These are phyloP conservation scores for Alternaria infectoria DNA, from an alignment of 2,329 filamentous ascomycete species.

Conservation along the genomic window DNA sequence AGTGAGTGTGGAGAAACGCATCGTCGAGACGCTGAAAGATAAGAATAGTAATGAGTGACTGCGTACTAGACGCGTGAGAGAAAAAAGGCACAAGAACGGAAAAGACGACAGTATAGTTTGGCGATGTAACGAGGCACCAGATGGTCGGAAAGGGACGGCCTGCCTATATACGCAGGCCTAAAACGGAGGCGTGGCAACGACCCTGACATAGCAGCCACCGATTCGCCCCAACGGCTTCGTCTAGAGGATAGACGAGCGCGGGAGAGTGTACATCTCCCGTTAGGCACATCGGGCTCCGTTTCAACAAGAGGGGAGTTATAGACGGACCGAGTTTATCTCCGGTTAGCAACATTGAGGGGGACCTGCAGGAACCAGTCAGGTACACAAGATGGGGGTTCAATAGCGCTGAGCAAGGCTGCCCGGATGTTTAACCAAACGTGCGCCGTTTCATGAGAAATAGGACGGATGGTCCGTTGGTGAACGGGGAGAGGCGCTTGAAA, in stretches of 20 bases:
- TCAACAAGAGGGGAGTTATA: slow-evolving; percentile 20
- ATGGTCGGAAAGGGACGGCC: slow-evolving; percentile 18
- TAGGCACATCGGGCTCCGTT: slow-evolving; percentile 26
- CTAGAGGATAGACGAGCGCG: slow-evolving; percentile 13
- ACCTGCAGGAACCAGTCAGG: slow-evolving; percentile 25
- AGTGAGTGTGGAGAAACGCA: slow-evolving; percentile 46
- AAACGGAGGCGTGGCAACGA: slow-evolving; percentile 10
- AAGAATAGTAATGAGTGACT: slow-evolving; percentile 36
- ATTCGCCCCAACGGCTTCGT: slow-evolving; percentile 19
- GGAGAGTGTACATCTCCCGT: slow-evolving; percentile 18
- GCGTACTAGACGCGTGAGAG: slow-evolving; percentile 43
- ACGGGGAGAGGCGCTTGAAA: slow-evolving; percentile 31
- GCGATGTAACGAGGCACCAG: slow-evolving; percentile 12
- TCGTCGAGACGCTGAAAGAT: slow-evolving; percentile 35
- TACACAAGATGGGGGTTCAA: slow-evolving; percentile 7
- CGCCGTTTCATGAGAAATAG: slow-evolving; percentile 41
- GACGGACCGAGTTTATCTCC: slow-evolving; percentile 23
- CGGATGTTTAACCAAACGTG: slow-evolving; percentile 28
- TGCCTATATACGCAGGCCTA: slow-evolving; percentile 32
- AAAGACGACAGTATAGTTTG: slow-evolving; percentile 26
- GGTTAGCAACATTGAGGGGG: slow-evolving; percentile 23
- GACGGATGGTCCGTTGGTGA: slow-evolving; percentile 24
- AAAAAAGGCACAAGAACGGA: slow-evolving; percentile 26
- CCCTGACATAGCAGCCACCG: slow-evolving; percentile 6
- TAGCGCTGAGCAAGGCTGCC: slow-evolving; percentile 22